These are phyloP conservation scores for Coemansia sp. DNA, from an alignment of 192 early-diverging fungal genomes.

Conservation along the genomic window DNA sequence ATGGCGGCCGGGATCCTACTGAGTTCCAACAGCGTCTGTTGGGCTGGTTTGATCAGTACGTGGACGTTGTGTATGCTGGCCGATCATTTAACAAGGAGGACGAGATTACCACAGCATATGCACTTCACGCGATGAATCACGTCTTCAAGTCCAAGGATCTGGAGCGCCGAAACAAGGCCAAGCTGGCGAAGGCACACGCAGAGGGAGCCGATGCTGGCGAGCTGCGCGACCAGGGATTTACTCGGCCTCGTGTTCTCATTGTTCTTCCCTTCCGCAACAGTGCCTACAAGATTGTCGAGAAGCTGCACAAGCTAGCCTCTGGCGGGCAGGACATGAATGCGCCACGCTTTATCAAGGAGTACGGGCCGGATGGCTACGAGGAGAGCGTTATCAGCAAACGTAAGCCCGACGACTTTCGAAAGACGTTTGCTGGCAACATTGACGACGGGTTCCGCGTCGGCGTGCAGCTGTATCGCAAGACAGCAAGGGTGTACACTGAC, in stretches of 20 bases:
- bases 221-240: slow-evolving; percentile 92
- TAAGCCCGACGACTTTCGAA: slow-evolving; percentile 76
- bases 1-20: slow-evolving; percentile 21
- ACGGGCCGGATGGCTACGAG: slow-evolving; percentile 57
- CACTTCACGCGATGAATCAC: slow-evolving; percentile 89
- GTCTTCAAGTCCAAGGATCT: slow-evolving; percentile 71
- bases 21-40: slow-evolving; percentile 61
- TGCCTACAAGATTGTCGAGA: slow-evolving; percentile 75
- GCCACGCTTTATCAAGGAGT: slow-evolving; percentile 80
- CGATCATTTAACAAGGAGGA: slow-evolving; percentile 59
- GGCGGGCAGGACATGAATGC: slow-evolving; percentile 82
- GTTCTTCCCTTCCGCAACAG: slow-evolving; percentile 82
- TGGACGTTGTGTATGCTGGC: slow-evolving; percentile 72
- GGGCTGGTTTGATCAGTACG: slow-evolving; percentile 66
- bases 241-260: slow-evolving; percentile 88
- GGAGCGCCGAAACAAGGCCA: slow-evolving; percentile 70
- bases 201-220: slow-evolving; percentile 64
- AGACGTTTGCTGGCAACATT: slow-evolving; percentile 89
- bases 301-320: slow-evolving; percentile 71
- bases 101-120: slow-evolving; percentile 69
- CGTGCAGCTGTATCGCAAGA: slow-evolving; percentile 81
- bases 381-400: slow-evolving; percentile 56
- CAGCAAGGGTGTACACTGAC: slow-evolving; percentile 80
- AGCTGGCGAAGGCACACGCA: slow-evolving; percentile 61
- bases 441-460: slow-evolving; percentile 95